These are phyloP conservation scores for Zasmidium angulare DNA, from an alignment of 2,329 filamentous ascomycete genomes.

Conservation along the genomic window DNA sequence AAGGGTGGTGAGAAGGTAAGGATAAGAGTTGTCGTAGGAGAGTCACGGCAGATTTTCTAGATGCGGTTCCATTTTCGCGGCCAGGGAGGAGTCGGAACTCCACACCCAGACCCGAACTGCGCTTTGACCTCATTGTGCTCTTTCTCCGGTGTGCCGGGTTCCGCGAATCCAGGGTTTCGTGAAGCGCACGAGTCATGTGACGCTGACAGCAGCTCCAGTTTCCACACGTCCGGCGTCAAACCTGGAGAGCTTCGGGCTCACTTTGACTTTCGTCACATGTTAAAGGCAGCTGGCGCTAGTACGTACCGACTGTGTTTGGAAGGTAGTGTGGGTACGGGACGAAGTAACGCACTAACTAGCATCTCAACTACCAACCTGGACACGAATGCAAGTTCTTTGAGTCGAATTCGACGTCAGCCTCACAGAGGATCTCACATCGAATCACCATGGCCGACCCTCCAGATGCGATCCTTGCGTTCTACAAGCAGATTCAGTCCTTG, in stretches of 20 bases:
- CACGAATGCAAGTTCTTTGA: too few relatives aligned
- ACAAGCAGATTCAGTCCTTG: not conserved
- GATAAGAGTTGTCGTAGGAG: not conserved
- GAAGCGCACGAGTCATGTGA: not conserved
- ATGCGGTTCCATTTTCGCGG: not conserved
- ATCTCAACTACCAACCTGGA: too few relatives aligned
- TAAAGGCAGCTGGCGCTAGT: too few relatives aligned
- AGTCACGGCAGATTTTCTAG: not conserved
- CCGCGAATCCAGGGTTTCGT: not conserved
- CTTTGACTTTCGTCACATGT: too few relatives aligned
- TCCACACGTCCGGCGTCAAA: too few relatives aligned
- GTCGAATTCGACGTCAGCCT: not conserved
- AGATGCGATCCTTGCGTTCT: not conserved
- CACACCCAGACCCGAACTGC: not conserved
- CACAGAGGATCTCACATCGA: not conserved
- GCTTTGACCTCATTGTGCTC: not conserved
- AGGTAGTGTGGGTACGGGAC: too few relatives aligned
- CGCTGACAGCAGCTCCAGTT: not conserved
- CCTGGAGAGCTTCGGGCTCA: too few relatives aligned
- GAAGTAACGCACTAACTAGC: too few relatives aligned
- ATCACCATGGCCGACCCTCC: not conserved
- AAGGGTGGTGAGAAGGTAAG: too few relatives aligned
- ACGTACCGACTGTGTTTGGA: too few relatives aligned
- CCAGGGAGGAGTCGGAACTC: not conserved
- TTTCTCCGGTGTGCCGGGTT: not conserved